Base-by-base conservation (phyloP, 2,329 filamentous ascomycete genomes). In the Penicillium concentricum region DNA sequence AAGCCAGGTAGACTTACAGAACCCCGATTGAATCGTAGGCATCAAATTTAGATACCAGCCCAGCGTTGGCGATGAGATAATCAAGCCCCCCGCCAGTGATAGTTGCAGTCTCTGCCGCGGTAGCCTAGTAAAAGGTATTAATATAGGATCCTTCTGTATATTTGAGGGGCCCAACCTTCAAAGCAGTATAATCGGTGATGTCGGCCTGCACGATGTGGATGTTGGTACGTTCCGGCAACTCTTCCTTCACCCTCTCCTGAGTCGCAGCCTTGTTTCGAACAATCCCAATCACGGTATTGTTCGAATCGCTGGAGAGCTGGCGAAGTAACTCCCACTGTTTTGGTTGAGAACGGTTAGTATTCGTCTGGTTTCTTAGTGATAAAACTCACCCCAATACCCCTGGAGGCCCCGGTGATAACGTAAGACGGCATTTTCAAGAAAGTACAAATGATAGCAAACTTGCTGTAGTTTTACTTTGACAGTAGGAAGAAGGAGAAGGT, bases 1-100 rank as follows among this genome's bases (percentile, higher is more conserved):
- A 42, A 16, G 20, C 5, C 6, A 42, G 22, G 13, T 56, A 2
- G 68, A 69, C 2, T 74, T 59, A 6, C 71, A 78, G 57, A 9
- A 65, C 69, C 13, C 72, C 69, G n/a, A 82, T 68, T 2, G 67
- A 51, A 13, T 67, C 67, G 51, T 59, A 70, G 4, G 58, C 63
- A 28, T 73, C 72, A 24, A 62, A 69, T 0, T 61, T 16, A 1
- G 72, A 60, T 13, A 78, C 57, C 5, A 70, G 62, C 2, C 66
- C 82, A 1, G 73, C 82, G 50, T 85, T 85, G 50, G 76, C 78
- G 28, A 85, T 79, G 6, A 85, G 65, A 57, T 81, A 81, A 66
- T 85, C 82, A 6, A 85, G 52, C 2, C 64, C 56, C 13, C 71
- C 63, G 22, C 61, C 65, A 22, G 63, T 61, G 18, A 67, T 65